A percentile compares a stretch with the other conserved stretches of the same genome.
phyloP scores from a whole-genome alignment of 257 asterid genomes.

The Ilex asprella region DNA sequence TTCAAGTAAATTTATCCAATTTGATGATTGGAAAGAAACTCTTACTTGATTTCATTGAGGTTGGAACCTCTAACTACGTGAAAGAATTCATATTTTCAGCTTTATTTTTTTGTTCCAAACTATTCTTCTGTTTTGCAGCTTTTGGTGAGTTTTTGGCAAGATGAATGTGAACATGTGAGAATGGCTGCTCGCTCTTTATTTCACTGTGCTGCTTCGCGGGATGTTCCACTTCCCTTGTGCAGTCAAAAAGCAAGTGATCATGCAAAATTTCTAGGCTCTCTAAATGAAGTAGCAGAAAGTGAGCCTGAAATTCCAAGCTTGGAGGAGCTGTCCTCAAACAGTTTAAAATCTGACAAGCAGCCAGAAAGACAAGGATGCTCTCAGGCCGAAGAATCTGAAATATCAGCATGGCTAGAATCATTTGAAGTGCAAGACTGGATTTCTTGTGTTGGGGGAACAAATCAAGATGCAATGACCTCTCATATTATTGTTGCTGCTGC shows the following conservation, averaged over 20 bases:
- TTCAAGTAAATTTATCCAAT: no score
- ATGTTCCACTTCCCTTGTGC: conserved; percentile 67
- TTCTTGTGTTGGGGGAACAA: conserved; percentile 84
- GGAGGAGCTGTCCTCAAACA: conserved; percentile 3
- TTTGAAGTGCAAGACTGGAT: conserved; percentile 87
- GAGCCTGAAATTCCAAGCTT: conserved; percentile 28
- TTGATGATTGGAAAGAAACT: no score
- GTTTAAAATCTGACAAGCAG: conserved; percentile 23
- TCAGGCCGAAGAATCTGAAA: conserved; percentile 51
- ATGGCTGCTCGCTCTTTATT: conserved; percentile 98
- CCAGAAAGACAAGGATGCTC: conserved; percentile 27
- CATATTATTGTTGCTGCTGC: conserved; percentile 95
- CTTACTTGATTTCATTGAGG: no score
- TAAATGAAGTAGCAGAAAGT: conserved; percentile 27
- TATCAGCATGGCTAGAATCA: conserved; percentile 80
- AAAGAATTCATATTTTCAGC: not conserved
- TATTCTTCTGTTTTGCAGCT: conserved; percentile 44
- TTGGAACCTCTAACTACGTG: no score
- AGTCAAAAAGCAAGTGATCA: conserved; percentile 31
- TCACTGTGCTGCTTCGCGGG: conserved; percentile 96
- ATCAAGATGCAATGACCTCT: conserved; percentile 96
- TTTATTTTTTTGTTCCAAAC: conserved; percentile 10
- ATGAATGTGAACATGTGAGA: conserved; percentile 81
- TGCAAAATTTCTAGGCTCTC: conserved; percentile 20
- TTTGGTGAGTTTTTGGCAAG: conserved; percentile 97